Conservation (phyloP, 306 rosid species). For the Hylodesmum podocarpum region DNA sequence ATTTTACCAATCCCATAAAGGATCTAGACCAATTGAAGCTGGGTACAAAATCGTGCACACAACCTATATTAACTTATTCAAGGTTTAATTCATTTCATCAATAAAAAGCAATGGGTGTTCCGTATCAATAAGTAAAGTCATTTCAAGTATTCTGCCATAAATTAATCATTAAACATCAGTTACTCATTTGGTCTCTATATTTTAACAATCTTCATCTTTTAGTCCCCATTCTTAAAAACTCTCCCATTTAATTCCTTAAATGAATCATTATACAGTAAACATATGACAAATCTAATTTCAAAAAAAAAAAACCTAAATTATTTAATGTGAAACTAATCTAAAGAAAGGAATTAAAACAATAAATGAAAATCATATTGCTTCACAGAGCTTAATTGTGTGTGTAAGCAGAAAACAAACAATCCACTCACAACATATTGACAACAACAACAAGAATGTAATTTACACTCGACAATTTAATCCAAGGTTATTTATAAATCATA, state of each 20-base stretch:
- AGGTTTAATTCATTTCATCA: neutral
- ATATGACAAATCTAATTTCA: neutral
- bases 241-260: too few species aligned
- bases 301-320: neutral
- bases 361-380: neutral
- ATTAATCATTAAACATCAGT: too few species aligned
- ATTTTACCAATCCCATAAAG: constrained; percentile 4
- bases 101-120: neutral
- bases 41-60: neutral
- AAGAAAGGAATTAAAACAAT: constrained; percentile 11
- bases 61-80: neutral
- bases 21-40: neutral
- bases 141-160: constrained; percentile 6
- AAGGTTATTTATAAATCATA: neutral
- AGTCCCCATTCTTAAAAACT: too few species aligned
- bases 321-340: neutral
- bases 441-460: too few species aligned
- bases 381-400: neutral
- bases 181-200: too few species aligned
- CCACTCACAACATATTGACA: neutral
- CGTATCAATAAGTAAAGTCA: neutral
- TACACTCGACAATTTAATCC: too few species aligned
- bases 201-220: too few species aligned
- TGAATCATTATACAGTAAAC: too few species aligned
- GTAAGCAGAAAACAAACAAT: neutral